phyloP scores from a whole-genome alignment of 1,284 basidiomycete genomes.

The Hemileia vastatrix region DNA sequence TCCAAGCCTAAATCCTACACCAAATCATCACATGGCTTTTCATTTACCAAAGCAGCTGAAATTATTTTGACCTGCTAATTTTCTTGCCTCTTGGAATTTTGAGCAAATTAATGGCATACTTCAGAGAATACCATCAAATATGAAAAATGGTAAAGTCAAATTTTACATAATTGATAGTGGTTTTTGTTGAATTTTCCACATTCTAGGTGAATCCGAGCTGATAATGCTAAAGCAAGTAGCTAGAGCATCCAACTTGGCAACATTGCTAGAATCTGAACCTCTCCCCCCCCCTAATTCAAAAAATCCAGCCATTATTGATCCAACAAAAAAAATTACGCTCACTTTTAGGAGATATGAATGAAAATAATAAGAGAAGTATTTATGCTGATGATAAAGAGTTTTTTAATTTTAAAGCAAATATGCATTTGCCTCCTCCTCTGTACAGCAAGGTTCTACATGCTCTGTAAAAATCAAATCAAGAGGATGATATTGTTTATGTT shows the following conservation, averaged over 20 bases:
- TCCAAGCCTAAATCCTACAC: slow-evolving; percentile 4
- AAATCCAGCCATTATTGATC: not conserved
- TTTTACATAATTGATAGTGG: not conserved
- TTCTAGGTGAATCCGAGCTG: slow-evolving; percentile 6
- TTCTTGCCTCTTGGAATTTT: slow-evolving; percentile 12
- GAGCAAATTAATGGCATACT: slow-evolving; percentile 14
- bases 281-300: not conserved
- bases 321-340: not conserved
- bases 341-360: not conserved
- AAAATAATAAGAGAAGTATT: not conserved
- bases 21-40: slow-evolving; percentile 18
- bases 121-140: slow-evolving; percentile 7
- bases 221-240: slow-evolving; percentile 1
- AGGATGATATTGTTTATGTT: not conserved
- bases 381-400: not conserved
- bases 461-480: not conserved
- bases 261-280: not conserved
- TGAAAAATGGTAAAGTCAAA: not conserved
- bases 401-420: not conserved
- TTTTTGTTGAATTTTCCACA: not conserved
- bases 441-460: not conserved
- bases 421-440: not conserved
- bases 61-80: slow-evolving; percentile 2
- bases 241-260: slow-evolving; percentile 10
- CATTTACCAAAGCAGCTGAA: slow-evolving; percentile 7